Evolutionary conservation across 2,329 filamentous ascomycete genomes (phyloP).

Genomic region (Exophiala viscosa): DNA sequence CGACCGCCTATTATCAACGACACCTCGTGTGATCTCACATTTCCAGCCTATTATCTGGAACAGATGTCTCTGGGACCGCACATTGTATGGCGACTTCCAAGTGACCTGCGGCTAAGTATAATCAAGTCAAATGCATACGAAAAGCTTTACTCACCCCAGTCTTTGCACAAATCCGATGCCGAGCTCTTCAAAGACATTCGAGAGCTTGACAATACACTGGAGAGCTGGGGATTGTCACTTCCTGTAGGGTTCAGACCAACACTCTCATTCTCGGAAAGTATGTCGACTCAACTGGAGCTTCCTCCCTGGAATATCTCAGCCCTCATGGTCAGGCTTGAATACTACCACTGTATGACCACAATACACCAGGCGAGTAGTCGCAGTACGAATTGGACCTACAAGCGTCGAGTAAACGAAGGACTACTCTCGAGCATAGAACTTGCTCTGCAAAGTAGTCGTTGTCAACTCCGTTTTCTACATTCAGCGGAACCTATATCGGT

Average conservation of each 20-base stretch:
- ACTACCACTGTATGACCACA: constrained; percentile 53
- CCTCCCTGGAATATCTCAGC: too few relatives aligned
- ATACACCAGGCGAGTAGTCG: constrained; percentile 57
- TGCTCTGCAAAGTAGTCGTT: not conserved
- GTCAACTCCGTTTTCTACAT: too few relatives aligned
- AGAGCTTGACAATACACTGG: constrained; percentile 55
- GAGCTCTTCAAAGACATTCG: constrained; percentile 55
- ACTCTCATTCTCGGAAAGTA: constrained; percentile 47
- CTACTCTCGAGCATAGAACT: not conserved
- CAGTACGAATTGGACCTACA: constrained; percentile 44
- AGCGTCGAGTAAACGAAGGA: constrained; percentile 41
- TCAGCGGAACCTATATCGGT: too few relatives aligned
- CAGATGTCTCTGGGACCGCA: constrained; percentile 31
- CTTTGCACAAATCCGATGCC: constrained; percentile 50
- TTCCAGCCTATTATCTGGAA: constrained; percentile 44
- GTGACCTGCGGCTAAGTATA: constrained; percentile 48
- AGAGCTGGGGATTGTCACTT: constrained; percentile 52
- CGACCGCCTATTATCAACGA: constrained; percentile 52
- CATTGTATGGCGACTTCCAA: constrained; percentile 37
- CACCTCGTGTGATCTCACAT: constrained; percentile 51
- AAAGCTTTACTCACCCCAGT: constrained; percentile 49
- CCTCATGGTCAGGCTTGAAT: too few relatives aligned
- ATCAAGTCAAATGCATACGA: constrained; percentile 52
- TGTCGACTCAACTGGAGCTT: too few relatives aligned
- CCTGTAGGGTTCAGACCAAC: constrained; percentile 46